Conservation (phyloP, 1,139 yeast genomes). For the Scheffersomyces lignicola region DNA sequence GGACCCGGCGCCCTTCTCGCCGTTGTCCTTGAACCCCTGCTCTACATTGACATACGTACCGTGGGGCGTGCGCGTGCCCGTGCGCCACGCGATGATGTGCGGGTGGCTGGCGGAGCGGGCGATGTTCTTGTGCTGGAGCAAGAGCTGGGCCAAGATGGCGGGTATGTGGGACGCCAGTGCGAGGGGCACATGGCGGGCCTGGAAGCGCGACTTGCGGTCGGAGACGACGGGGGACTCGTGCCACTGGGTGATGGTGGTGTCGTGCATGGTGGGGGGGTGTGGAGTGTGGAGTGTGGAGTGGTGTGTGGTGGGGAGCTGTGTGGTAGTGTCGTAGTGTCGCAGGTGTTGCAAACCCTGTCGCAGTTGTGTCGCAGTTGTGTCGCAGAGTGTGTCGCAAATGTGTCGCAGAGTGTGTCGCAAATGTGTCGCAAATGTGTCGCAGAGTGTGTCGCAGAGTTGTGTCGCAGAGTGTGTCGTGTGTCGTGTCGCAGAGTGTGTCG, state of each 20-base stretch:
- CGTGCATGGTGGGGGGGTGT: too few relatives aligned
- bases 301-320: too few relatives aligned
- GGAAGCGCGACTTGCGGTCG: slow-evolving; percentile 61
- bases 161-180: slow-evolving; percentile 37
- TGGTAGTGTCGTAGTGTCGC: too few relatives aligned
- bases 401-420: too few relatives aligned
- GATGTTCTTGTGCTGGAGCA: slow-evolving; percentile 37
- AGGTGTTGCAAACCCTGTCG: too few relatives aligned
- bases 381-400: too few relatives aligned
- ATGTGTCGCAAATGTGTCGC: too few relatives aligned
- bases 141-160: slow-evolving; percentile 34
- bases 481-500: too few relatives aligned
- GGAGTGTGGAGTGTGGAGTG: too few relatives aligned
- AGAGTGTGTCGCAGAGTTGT: too few relatives aligned
- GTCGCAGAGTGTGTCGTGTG: too few relatives aligned
- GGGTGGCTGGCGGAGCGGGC: slow-evolving; percentile 61
- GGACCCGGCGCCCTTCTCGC: slow-evolving; percentile 67
- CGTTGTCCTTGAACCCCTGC: slow-evolving; percentile 62
- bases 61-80: slow-evolving; percentile 24
- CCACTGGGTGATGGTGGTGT: slow-evolving; percentile 23
- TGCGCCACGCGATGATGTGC: slow-evolving; percentile 68
- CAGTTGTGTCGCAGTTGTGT: too few relatives aligned
- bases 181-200: slow-evolving; percentile 52
- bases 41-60: slow-evolving; percentile 25
- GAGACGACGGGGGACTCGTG: slow-evolving; percentile 25